phyloP scores from a whole-genome alignment of 2,329 filamentous ascomycete species.

The Cladosporium halotolerans region DNA sequence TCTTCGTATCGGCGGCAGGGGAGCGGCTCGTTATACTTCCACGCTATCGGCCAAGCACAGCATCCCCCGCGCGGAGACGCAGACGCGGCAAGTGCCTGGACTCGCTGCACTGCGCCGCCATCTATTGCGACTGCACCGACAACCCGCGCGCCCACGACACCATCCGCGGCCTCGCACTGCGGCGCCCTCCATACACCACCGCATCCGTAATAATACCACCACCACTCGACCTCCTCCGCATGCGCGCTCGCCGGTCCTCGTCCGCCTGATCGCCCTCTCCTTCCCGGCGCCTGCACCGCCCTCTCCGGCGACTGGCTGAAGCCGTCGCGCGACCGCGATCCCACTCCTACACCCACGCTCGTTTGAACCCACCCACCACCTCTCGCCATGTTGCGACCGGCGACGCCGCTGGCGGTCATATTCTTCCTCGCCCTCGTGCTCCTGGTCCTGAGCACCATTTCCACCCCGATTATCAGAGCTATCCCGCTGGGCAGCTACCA shows the following conservation, averaged over 20 bases:
- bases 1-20: slow-evolving; percentile 5
- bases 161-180: not conserved
- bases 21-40: slow-evolving; percentile 1
- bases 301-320: not conserved
- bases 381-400: slow-evolving; percentile 70
- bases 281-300: not conserved
- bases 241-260: not conserved
- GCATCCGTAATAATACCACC: not conserved
- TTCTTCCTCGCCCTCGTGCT: slow-evolving; percentile 80
- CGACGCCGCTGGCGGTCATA: slow-evolving; percentile 81
- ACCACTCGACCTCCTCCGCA: not conserved
- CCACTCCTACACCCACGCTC: slow-evolving; percentile 11
- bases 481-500: slow-evolving; percentile 77
- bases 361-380: slow-evolving; percentile 7
- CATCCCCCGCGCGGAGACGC: not conserved
- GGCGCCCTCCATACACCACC: not conserved
- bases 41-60: not conserved
- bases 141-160: not conserved
- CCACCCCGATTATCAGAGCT: slow-evolving; percentile 76
- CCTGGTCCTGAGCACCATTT: slow-evolving; percentile 80
- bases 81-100: slow-evolving; percentile 7
- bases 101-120: slow-evolving; percentile 2
- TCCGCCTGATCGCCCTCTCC: not conserved
- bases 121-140: not conserved
- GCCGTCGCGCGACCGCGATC: not conserved